Conservation (phyloP, 164 flowering plant genomes). For the Stephania japonica region DNA sequence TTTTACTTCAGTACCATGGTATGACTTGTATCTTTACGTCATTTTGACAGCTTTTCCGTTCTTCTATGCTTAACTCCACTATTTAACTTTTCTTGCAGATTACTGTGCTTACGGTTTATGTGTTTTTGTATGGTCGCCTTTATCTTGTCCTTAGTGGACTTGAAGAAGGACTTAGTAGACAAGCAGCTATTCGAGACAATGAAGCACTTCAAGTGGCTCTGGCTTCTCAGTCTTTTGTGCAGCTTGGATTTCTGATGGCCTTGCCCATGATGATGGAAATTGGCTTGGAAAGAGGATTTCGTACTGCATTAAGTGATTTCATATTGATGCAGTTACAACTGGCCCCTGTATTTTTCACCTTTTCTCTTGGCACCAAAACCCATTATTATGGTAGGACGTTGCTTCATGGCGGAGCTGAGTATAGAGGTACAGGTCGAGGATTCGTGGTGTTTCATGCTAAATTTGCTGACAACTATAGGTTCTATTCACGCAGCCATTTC, state of each 20-base stretch:
- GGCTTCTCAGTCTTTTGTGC: conserved; percentile 95
- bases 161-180: conserved; percentile 52
- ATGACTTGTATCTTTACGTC: conserved; percentile 2
- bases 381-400: conserved; percentile 94
- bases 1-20: conserved; percentile 94
- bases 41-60: background rate
- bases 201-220: conserved; percentile 86
- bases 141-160: conserved; percentile 97
- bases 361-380: conserved; percentile 94
- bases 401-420: conserved; percentile 96
- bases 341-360: conserved; percentile 95
- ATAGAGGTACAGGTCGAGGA: conserved; percentile 90
- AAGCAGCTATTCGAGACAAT: conserved; percentile 52
- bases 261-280: conserved; percentile 98
- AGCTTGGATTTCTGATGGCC: conserved; percentile 86
- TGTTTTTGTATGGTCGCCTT: conserved; percentile 91
- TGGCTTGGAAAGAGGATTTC: conserved; percentile 85
- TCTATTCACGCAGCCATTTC: conserved; percentile 95
- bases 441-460: conserved; percentile 97
- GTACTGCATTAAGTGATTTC: conserved; percentile 87
- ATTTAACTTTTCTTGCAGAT: conserved; percentile 38
- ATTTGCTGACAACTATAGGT: conserved; percentile 91
- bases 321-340: conserved; percentile 87
- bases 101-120: conserved; percentile 86
- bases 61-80: background rate